phyloP scores from a whole-genome alignment of 257 asterid genomes.

The Misopates orontium region DNA sequence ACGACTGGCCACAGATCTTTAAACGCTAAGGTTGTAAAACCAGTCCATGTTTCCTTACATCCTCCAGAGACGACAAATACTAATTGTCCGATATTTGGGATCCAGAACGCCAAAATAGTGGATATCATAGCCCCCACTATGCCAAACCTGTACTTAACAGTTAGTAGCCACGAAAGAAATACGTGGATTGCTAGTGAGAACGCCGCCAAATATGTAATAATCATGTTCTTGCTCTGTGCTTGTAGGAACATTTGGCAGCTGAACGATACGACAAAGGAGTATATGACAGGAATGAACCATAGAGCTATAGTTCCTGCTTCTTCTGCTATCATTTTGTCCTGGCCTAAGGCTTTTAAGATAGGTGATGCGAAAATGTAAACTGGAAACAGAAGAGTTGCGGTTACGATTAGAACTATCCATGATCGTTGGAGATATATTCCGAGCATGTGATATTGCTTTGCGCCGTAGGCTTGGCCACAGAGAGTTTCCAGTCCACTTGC shows the following conservation, averaged over 20 bases:
- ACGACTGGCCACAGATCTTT: conserved; percentile 32
- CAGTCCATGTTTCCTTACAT: conserved; percentile 35
- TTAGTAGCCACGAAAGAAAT: conserved; percentile 39
- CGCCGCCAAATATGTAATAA: conserved; percentile 33
- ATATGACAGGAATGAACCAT: conserved; percentile 35
- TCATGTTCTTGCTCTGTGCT: conserved; percentile 44
- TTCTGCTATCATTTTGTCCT: conserved; percentile 29
- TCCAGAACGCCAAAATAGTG: conserved; percentile 41
- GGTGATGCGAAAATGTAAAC: conserved; percentile 26
- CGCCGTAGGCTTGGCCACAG: conserved; percentile 45
- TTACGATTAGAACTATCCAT: conserved; percentile 29
- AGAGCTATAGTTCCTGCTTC: conserved; percentile 30
- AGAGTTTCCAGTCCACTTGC: conserved; percentile 41
- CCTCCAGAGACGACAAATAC: conserved; percentile 20
- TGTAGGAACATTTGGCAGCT: conserved; percentile 39
- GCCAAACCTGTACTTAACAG: conserved; percentile 35
- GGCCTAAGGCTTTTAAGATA: conserved; percentile 33
- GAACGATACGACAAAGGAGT: conserved; percentile 26
- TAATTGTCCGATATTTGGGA: conserved; percentile 35
- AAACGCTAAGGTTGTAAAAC: conserved; percentile 30
- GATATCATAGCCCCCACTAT: conserved; percentile 40
- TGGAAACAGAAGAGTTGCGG: conserved; percentile 25
- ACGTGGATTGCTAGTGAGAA: conserved; percentile 31
- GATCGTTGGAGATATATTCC: conserved; percentile 42
- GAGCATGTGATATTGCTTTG: conserved; percentile 41